phyloP scores from a whole-genome alignment of 1,284 basidiomycete species.

The Inonotus hispidus region DNA sequence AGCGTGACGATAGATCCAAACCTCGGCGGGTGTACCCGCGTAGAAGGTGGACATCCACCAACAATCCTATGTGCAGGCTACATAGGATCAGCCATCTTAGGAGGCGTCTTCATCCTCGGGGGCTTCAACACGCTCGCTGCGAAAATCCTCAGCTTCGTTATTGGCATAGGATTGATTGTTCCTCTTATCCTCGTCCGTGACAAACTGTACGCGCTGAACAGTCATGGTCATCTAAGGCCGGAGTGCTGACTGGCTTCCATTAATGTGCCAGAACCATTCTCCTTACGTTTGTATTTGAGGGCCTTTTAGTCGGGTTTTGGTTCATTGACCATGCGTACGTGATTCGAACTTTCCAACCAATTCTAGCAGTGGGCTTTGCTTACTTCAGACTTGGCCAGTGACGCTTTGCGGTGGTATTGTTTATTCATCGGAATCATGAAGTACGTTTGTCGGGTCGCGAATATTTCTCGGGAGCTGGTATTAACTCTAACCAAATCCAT shows the following conservation, averaged over 20 bases:
- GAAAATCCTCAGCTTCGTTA: constrained; percentile 76
- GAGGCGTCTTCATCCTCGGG: constrained; percentile 71
- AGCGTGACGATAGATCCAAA: constrained; percentile 79
- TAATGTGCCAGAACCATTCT: constrained; percentile 57
- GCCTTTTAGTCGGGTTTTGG: constrained; percentile 76
- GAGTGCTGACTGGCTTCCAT: constrained; percentile 1
- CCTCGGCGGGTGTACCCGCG: constrained; percentile 71
- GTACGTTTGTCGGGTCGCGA: constrained; percentile 36
- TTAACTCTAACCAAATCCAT: constrained; percentile 3
- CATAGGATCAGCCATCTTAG: constrained; percentile 71
- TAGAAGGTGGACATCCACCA: constrained; percentile 65
- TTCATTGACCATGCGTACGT: constrained; percentile 76
- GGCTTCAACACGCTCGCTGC: constrained; percentile 77
- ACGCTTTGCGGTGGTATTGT: constrained; percentile 73
- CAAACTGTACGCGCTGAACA: constrained; percentile 54
- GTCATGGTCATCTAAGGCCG: constrained; percentile 15
- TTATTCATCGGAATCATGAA: constrained; percentile 80
- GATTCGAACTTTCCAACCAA: constrained; percentile 18
- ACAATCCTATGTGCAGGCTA: constrained; percentile 73
- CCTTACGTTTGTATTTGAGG: constrained; percentile 71
- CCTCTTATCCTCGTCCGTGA: constrained; percentile 76
- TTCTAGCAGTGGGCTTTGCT: not conserved
- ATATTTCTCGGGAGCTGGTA: constrained; percentile 6
- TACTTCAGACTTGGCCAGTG: constrained; percentile 30
- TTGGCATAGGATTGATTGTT: constrained; percentile 67